Evolutionary conservation across 2,329 filamentous ascomycete species (phyloP), one percentile per base, ranked within the genome.

Genomic region (Paecilomyces sp.): DNA sequence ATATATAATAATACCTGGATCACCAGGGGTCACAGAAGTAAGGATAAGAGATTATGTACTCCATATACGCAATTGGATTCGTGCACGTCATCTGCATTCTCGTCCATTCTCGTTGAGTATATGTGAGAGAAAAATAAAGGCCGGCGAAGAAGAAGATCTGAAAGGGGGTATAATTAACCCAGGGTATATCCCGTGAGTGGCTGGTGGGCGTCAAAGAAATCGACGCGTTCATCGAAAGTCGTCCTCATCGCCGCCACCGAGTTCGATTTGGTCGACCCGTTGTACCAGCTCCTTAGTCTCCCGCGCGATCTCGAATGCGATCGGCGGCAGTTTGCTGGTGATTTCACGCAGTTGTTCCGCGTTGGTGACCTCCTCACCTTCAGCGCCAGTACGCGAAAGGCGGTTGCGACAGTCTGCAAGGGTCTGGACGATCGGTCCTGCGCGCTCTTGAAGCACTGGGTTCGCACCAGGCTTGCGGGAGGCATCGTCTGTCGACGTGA

Each of bases 231-330:
- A 58, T 25, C 47, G 47, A 36, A 52, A 52, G 34, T 57, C 47
- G 55, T 78, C 76, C 11, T 76, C 74, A 41, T 77, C 70, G 11
- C 68, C 71, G 15, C 64, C 69, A 41, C 63, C 61, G 28, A 69
- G 64, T 31, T 75, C 69, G 58, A 74, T 65, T 3, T 70, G 67
- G 57, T 83, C 80, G 33, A 82, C 72, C 34, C 77, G 72, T 25
- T 80, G 73, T 11, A 85, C 83, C 61, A 91, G 77, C 71, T 90
- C 90, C 79, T 93, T 94, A 57, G 88, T 89, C 74, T 92, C 89
- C 61, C 89, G 83, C 6, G 89, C 91, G 70, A 93, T 88, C 74
- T 91, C 89, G 74, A 95, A 95, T n/a, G 90, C 90, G 65, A 94
- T 86, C 1, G 90, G 90, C 11, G 90, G 90, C 56, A 96, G 77